phyloP scores from a whole-genome alignment of 2,329 filamentous ascomycete species.

The Sporothrix curviconia region DNA sequence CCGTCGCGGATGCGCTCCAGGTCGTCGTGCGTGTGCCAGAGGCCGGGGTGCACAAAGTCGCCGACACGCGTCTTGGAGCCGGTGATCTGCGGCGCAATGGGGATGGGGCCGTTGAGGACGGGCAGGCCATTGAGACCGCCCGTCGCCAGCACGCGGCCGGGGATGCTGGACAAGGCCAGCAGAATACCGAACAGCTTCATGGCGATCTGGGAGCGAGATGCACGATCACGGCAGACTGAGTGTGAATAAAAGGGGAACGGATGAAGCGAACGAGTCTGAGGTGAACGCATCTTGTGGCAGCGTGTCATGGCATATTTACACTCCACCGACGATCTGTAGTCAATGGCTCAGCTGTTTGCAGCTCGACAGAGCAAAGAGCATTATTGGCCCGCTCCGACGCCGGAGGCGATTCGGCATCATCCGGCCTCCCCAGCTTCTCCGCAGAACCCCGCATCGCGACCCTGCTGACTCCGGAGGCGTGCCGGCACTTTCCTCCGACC shows the following conservation, averaged over 20 bases:
- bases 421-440: background rate
- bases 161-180: background rate
- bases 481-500: background rate
- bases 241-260: background rate
- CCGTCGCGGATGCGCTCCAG: conserved; percentile 25
- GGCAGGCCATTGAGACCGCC: conserved; percentile 21
- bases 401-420: background rate
- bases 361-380: background rate
- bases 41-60: conserved; percentile 27
- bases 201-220: background rate
- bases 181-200: background rate
- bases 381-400: background rate
- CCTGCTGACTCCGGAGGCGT: background rate
- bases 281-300: background rate
- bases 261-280: background rate
- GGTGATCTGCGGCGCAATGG: background rate
- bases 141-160: conserved; percentile 10
- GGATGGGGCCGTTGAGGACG: conserved; percentile 23
- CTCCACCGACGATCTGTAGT: background rate
- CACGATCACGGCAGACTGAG: background rate
- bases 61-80: conserved; percentile 20
- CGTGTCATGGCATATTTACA: background rate
- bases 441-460: background rate
- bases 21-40: conserved; percentile 30
- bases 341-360: background rate